phyloP scores from a whole-genome alignment of 352 stramenopile species.

The Globisporangium splendens region DNA sequence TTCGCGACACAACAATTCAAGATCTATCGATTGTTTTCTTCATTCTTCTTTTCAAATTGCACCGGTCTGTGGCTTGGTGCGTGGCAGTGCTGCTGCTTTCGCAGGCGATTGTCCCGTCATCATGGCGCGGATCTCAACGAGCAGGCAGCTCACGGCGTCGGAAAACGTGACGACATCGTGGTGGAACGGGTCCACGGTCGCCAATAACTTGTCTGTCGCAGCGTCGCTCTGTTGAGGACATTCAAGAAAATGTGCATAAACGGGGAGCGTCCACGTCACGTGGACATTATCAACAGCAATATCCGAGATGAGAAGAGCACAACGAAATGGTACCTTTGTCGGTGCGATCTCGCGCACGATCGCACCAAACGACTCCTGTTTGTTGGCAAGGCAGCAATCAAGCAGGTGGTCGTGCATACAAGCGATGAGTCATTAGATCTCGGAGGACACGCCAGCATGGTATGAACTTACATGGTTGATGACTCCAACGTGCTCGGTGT shows the following conservation, averaged over 20 bases:
- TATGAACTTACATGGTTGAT: slow-evolving; percentile 27
- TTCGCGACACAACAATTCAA: background rate
- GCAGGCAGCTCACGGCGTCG: slow-evolving; percentile 37
- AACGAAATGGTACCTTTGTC: slow-evolving; percentile 28
- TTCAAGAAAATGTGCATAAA: too few relatives aligned
- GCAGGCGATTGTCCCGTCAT: slow-evolving; percentile 7
- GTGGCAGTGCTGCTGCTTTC: slow-evolving; percentile 5
- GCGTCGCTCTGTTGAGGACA: slow-evolving; percentile 23
- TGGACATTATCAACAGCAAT: too few relatives aligned
- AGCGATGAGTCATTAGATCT: too few relatives aligned
- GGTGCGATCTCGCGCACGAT: slow-evolving; percentile 33
- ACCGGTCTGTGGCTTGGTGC: too few relatives aligned
- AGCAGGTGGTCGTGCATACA: too few relatives aligned
- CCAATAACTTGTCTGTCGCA: slow-evolving; percentile 37
- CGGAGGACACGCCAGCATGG: too few relatives aligned
- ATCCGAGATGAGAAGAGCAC: too few relatives aligned
- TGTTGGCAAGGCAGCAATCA: background rate
- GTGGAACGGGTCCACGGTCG: slow-evolving; percentile 55
- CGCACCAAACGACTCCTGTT: slow-evolving; percentile 29
- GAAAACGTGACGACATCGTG: slow-evolving; percentile 81
- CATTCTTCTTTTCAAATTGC: background rate
- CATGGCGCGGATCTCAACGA: slow-evolving; percentile 31
- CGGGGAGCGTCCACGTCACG: too few relatives aligned
- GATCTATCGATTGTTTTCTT: background rate
- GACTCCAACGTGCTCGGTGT: slow-evolving; percentile 55